Base-by-base conservation (phyloP, 2,329 filamentous ascomycete genomes). In the Macrophomina pseudophaseolina region DNA sequence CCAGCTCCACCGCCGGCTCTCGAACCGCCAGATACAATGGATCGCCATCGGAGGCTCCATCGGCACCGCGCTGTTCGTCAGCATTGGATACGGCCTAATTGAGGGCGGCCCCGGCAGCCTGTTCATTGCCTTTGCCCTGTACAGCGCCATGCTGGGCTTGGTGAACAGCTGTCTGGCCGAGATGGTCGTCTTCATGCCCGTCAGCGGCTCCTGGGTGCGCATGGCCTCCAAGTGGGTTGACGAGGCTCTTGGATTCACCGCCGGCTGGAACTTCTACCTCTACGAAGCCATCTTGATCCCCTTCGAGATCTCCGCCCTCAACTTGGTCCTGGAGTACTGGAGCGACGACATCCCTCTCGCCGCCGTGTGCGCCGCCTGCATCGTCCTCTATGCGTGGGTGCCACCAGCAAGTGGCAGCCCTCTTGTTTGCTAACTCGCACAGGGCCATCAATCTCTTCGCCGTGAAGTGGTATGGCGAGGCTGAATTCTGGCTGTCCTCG, bases 401-500 rank as follows among this genome's bases (percentile, higher is more conserved):
- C 5, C 40, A 18, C 38, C n/a, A 32, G 8, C 16, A 23, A 32
- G 5, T 28, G 40, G 9, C 30, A 14, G 32, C 49, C n/a, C 40
- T 30, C 56, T 14, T 48, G 14, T 16, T 32, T 46, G 42, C 64
- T 66, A 28, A 66, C 40, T 6, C 11, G 8, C 14, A 23, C 28
- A 62, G 64, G 16, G 18, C 60, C 32, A 66, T 66, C 56, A 66
- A 66, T 38, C 32, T 66, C 23, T 68, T 66, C 44, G 46, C 59
- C 8, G 66, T 67, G 14, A 48, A 52, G 28, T 67, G 60, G 63
- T 67, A 67, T 9, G 66, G 66, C 16, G 66, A 67, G 76, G 76
- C 88, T 0, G 92, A 95, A 74, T 95, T 96, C 73, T 86, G 86
- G 80, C 87, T 89, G 23, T 88, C 91, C 88, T 69, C 94, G 5